Evolutionary conservation across 108 stramenopile species (phyloP).

Genomic region (Fragilaria radians): DNA sequence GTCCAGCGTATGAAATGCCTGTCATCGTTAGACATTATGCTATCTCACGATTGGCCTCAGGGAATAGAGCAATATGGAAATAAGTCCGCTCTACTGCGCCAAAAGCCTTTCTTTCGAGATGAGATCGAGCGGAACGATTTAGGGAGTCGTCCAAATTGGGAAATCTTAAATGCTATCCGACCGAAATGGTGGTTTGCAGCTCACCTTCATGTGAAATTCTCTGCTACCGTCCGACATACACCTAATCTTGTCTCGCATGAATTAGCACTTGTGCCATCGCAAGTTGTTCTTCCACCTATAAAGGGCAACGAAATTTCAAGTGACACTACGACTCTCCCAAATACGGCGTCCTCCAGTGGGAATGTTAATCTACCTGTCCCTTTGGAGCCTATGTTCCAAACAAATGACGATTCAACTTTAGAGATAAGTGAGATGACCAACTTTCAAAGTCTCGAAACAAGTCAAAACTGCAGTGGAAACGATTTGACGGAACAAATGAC

Average conservation of each 20-base stretch:
- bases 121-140: slow-evolving; percentile 83
- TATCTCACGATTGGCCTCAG: slow-evolving; percentile 98
- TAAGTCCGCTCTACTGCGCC: slow-evolving; percentile 43
- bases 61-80: slow-evolving; percentile 89
- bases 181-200: slow-evolving; percentile 96
- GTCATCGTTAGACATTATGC: slow-evolving; percentile 65
- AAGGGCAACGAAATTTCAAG: slow-evolving; percentile 1
- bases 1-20: slow-evolving; percentile 70
- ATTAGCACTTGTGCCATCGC: slow-evolving; percentile 18
- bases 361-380: too few species aligned
- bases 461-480: slow-evolving; percentile 26
- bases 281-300: not conserved
- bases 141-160: slow-evolving; percentile 85
- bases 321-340: too few species aligned
- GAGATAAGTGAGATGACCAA: slow-evolving; percentile 13
- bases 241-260: not conserved
- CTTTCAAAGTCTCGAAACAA: slow-evolving; percentile 49
- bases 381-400: not conserved
- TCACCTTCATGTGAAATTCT: slow-evolving; percentile 96
- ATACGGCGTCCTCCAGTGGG: too few species aligned
- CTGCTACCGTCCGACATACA: slow-evolving; percentile 76
- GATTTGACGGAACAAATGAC: slow-evolving; percentile 80
- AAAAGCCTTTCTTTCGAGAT: slow-evolving; percentile 79
- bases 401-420: not conserved
- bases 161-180: slow-evolving; percentile 71